A percentile compares a stretch with the other conserved stretches of the same genome.
phyloP scores from a whole-genome alignment of 352 stramenopile species.

The Globisporangium solare region DNA sequence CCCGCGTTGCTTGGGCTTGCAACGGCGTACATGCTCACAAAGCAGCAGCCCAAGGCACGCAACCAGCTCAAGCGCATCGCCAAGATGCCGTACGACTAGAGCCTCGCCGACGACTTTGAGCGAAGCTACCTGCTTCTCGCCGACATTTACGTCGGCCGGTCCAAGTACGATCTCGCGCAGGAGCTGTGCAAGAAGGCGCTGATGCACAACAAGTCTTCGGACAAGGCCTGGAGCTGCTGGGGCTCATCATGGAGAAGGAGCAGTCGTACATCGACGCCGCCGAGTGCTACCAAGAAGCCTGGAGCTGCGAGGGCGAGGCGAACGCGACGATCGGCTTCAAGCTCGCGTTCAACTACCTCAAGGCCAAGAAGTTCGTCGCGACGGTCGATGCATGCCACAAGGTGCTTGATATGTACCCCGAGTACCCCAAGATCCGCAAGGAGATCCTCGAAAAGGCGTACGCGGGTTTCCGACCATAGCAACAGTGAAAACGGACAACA shows the following conservation, averaged over 20 bases:
- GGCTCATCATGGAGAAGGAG: slow-evolving; percentile 94
- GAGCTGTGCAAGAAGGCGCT: slow-evolving; percentile 91
- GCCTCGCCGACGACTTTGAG: slow-evolving; percentile 91
- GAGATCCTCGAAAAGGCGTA: slow-evolving; percentile 93
- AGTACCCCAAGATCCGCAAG: slow-evolving; percentile 93
- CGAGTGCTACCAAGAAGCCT: slow-evolving; percentile 91
- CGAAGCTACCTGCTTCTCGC: slow-evolving; percentile 91
- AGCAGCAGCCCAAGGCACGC: slow-evolving; percentile 88
- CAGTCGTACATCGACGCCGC: slow-evolving; percentile 89
- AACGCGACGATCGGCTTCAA: slow-evolving; percentile 92
- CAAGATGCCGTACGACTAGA: slow-evolving; percentile 90
- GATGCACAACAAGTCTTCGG: slow-evolving; percentile 91
- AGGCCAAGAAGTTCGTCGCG: slow-evolving; percentile 88
- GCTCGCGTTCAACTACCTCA: slow-evolving; percentile 95
- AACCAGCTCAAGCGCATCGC: slow-evolving; percentile 95
- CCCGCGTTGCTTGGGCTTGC: slow-evolving; percentile 87
- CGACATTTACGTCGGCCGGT: slow-evolving; percentile 89
- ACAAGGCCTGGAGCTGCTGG: slow-evolving; percentile 91
- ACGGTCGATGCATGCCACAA: slow-evolving; percentile 93
- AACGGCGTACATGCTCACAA: slow-evolving; percentile 91
- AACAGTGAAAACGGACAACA: too few species aligned
- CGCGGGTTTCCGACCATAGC: slow-evolving; percentile 76
- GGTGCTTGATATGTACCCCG: slow-evolving; percentile 90
- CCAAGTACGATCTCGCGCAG: slow-evolving; percentile 92
- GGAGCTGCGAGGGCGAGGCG: slow-evolving; percentile 75